Evolutionary conservation across 176 grass and related monocot genomes (phyloP).

Genomic region (Carex littledalei): DNA sequence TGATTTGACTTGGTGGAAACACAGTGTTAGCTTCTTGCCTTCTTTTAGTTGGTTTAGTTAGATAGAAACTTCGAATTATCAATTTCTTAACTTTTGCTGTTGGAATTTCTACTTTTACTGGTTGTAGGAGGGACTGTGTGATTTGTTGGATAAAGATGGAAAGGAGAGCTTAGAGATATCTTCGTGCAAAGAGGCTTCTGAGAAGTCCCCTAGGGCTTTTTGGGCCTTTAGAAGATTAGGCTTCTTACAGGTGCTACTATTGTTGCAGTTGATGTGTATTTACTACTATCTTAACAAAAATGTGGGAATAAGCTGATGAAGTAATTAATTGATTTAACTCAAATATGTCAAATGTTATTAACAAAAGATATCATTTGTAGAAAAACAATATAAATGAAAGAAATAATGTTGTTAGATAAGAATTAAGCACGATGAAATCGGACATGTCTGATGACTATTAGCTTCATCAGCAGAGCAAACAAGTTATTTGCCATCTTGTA

Average conservation of each 20-base stretch:
- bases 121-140: slow-evolving; percentile 61
- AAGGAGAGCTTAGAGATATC: slow-evolving; percentile 90
- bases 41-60: slow-evolving; percentile 1
- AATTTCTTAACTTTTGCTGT: not conserved
- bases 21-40: slow-evolving; percentile 6
- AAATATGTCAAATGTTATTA: not conserved
- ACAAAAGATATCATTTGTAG: not conserved
- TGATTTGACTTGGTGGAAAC: not conserved
- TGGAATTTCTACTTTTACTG: slow-evolving; percentile 3
- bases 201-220: slow-evolving; percentile 71
- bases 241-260: slow-evolving; percentile 70
- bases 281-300: not conserved
- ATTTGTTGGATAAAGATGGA: slow-evolving; percentile 74
- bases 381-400: not conserved
- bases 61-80: not conserved
- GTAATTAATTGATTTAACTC: not conserved
- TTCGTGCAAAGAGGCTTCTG: slow-evolving; percentile 65
- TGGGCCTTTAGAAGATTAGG: slow-evolving; percentile 85
- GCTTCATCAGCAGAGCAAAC: not conserved
- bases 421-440: not conserved
- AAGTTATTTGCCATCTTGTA: not conserved
- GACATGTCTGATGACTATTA: not conserved
- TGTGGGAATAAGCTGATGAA: not conserved
- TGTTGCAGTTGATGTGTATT: not conserved
- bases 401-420: not conserved